Evolutionary conservation across 2,329 filamentous ascomycete species (phyloP), one percentile per base, ranked within the genome.

Genomic region (Alternaria rosae): DNA sequence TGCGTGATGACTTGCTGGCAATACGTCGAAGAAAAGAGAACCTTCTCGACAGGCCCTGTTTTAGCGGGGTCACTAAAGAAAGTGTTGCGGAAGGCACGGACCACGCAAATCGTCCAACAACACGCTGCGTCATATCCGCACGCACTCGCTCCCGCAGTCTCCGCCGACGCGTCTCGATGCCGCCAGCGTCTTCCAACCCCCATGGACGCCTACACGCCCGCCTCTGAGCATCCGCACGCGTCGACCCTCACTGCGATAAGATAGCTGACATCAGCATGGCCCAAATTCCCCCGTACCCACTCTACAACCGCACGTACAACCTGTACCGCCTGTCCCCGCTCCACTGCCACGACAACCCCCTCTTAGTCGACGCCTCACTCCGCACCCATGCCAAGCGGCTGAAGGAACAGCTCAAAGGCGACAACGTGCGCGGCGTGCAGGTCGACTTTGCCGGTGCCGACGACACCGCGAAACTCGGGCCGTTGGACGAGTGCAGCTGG

Each of bases 231-330:
- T 17, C 17, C 10, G 20, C 30, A 56, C 54, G 54, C 54, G 54
- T 32, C 54, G 20, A 42, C 15, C 4, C 13, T n/a, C 23, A 5
- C 30, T 25, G 21, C 21, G n/a, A 41, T 25, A 42, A 54, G 28
- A 32, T 42, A 23, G 28, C 30, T 57, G 54, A 47, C 45, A 50
- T 60, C 61, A 45, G 54, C 64, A 79, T 79, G 77, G 72, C 71
- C 58, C 73, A 76, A 57, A 74, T 78, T 35, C 74, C 76, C 8
- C 70, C 73, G 17, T 81, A 82, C 57, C 82, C 84, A 11, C 77
- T 87, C 41, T 84, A 85, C 69, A 82, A 84, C 68, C 82, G 81
- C n/a, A 85, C 84, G 26, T 87, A 84, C 81, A 83, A 77, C n/a
- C 74, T 84, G 53, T 84, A 85, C 70, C 84, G 84, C 65, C 74